Conservation (phyloP, 1,139 yeast species). For the Candida tropicalis region DNA sequence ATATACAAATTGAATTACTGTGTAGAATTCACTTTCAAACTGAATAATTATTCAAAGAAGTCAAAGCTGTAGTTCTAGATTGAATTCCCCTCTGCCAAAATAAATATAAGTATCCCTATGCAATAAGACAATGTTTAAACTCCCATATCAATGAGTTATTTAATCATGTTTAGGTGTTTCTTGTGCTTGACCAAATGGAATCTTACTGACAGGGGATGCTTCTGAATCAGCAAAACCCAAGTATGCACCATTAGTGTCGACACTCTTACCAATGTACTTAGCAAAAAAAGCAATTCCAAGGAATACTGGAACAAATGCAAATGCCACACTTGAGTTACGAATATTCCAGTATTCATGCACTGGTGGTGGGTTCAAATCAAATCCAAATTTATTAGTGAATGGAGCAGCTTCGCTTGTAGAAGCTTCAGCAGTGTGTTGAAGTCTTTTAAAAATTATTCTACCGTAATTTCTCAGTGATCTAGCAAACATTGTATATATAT, state of each 20-base stretch:
- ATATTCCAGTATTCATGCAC: conserved; percentile 52
- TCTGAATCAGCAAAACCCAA: conserved; percentile 40
- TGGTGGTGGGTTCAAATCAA: conserved; percentile 50
- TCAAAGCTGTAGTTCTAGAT: neutral
- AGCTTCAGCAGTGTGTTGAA: conserved; percentile 34
- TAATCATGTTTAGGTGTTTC: conserved; percentile 12
- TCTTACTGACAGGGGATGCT: conserved; percentile 39
- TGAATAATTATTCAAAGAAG: conserved; percentile 2
- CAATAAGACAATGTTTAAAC: neutral
- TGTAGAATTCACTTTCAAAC: neutral
- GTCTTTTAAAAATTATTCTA: conserved; percentile 25
- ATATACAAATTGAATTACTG: conserved; percentile 5
- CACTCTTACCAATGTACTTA: conserved; percentile 32
- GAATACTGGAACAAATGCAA: conserved; percentile 44
- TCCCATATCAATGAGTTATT: neutral
- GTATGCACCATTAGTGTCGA: conserved; percentile 37
- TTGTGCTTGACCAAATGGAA: conserved; percentile 45
- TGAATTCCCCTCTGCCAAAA: neutral
- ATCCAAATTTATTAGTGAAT: conserved; percentile 47
- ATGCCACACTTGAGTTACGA: conserved; percentile 38
- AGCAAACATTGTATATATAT: conserved; percentile 27
- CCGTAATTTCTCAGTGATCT: conserved; percentile 26
- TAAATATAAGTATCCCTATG: conserved; percentile 1
- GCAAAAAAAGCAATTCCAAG: conserved; percentile 38
- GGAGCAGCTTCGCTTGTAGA: conserved; percentile 25